phyloP scores from a whole-genome alignment of 768 basidiomycete genomes.

The Mycena latifolia region DNA sequence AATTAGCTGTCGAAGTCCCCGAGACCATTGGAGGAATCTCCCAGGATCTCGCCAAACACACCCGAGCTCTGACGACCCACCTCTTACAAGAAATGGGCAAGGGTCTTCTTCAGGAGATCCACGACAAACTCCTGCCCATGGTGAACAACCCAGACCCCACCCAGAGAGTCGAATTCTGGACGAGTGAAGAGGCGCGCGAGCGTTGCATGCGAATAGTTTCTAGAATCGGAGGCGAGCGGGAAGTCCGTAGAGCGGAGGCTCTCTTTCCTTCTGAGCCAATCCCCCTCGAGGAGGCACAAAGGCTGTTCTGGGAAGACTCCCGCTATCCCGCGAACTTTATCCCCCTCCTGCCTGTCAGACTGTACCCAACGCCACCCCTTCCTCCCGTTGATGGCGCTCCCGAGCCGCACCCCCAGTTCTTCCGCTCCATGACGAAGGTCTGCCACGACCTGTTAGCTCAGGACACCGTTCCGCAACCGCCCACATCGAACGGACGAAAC shows the following conservation, averaged over 20 bases:
- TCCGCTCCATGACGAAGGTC: slow-evolving; percentile 60
- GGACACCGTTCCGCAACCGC: slow-evolving; percentile 42
- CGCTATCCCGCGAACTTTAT: slow-evolving; percentile 66
- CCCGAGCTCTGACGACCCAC: slow-evolving; percentile 80
- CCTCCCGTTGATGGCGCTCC: slow-evolving; percentile 23
- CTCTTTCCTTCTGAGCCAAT: slow-evolving; percentile 55
- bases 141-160: slow-evolving; percentile 2
- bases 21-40: slow-evolving; percentile 45
- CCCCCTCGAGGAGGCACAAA: slow-evolving; percentile 48
- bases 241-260: slow-evolving; percentile 73
- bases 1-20: neutral
- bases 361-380: slow-evolving; percentile 52
- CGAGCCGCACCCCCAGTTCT: slow-evolving; percentile 51
- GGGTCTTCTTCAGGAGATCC: slow-evolving; percentile 73
- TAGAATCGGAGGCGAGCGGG: slow-evolving; percentile 81
- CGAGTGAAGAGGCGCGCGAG: slow-evolving; percentile 80
- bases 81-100: slow-evolving; percentile 80
- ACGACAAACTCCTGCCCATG: slow-evolving; percentile 54
- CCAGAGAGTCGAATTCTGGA: slow-evolving; percentile 76
- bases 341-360: slow-evolving; percentile 67
- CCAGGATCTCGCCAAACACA: slow-evolving; percentile 64
- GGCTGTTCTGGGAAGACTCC: slow-evolving; percentile 74
- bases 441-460: slow-evolving; percentile 67
- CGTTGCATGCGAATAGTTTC: slow-evolving; percentile 82
- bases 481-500: neutral